Evolutionary conservation across 2,329 filamentous ascomycete genomes (phyloP).

Genomic region (Cladosporium sp.): DNA sequence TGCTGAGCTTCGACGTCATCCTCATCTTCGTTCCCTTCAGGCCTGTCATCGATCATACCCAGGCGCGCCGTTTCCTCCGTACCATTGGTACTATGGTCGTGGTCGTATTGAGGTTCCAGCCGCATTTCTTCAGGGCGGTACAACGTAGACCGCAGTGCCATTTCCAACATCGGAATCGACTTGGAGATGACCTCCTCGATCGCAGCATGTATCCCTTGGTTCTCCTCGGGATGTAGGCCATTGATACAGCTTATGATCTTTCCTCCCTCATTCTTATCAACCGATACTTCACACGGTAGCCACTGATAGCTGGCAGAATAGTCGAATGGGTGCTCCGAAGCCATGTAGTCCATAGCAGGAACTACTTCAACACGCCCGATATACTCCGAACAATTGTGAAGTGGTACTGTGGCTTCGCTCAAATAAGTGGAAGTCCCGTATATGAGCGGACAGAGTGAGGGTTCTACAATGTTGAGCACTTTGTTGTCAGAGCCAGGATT

Average conservation of each 20-base stretch:
- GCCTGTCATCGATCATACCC: too few species aligned
- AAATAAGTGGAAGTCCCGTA: constrained; percentile 49
- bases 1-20: not conserved
- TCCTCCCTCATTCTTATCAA: constrained; percentile 14
- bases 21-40: too few species aligned
- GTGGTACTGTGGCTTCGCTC: constrained; percentile 15
- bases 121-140: too few species aligned
- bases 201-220: constrained; percentile 21
- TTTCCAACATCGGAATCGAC: constrained; percentile 26
- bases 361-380: too few species aligned
- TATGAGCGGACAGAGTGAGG: constrained; percentile 59
- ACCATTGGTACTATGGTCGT: too few species aligned
- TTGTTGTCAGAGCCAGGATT: constrained; percentile 55
- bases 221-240: constrained; percentile 24
- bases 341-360: too few species aligned
- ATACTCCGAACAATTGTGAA: too few species aligned
- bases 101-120: too few species aligned
- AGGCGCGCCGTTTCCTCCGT: too few species aligned
- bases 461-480: constrained; percentile 61
- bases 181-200: constrained; percentile 25
- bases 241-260: constrained; percentile 30
- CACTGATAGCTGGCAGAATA: constrained; percentile 23
- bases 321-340: too few species aligned
- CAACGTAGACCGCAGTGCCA: constrained; percentile 7
- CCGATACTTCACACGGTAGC: constrained; percentile 25